Percentiles rank a stretch among this genome's conserved stretches.
phyloP scores from a whole-genome alignment of 345 rosid genomes.

The Citrus hindsii region DNA sequence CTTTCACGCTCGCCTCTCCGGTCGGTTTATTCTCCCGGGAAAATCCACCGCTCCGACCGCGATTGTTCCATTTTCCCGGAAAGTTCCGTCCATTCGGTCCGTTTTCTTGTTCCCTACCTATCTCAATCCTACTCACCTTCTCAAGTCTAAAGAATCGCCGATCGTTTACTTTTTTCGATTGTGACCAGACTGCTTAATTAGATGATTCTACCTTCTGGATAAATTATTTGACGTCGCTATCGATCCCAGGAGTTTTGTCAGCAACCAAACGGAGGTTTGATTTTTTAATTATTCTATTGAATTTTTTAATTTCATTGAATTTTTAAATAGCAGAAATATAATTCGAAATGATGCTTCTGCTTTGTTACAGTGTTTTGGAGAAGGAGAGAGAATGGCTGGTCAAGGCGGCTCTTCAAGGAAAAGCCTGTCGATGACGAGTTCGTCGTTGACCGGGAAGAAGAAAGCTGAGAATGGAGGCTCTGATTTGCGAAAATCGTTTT shows the following conservation, averaged over 20 bases:
- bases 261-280: background rate
- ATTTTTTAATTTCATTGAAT: background rate
- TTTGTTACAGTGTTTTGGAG: background rate
- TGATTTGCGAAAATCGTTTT: constrained; percentile 61
- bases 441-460: constrained; percentile 49
- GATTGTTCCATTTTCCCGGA: background rate
- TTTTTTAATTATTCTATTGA: background rate
- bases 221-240: background rate
- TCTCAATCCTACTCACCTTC: background rate
- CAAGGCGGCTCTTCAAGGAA: constrained; percentile 72
- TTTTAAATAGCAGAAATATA: background rate
- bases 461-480: constrained; percentile 52
- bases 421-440: constrained; percentile 46
- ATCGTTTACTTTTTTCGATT: background rate
- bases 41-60: constrained; percentile 28
- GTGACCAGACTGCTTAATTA: background rate
- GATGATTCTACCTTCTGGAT: background rate
- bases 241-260: background rate
- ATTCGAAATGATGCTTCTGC: background rate
- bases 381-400: constrained; percentile 55
- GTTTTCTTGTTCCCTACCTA: background rate
- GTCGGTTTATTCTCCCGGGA: constrained; percentile 39
- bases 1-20: background rate
- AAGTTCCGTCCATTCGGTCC: background rate
- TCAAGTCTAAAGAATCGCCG: background rate